Conservation (phyloP, 495 filamentous ascomycete species). For the Aspergillus mulundensis region DNA sequence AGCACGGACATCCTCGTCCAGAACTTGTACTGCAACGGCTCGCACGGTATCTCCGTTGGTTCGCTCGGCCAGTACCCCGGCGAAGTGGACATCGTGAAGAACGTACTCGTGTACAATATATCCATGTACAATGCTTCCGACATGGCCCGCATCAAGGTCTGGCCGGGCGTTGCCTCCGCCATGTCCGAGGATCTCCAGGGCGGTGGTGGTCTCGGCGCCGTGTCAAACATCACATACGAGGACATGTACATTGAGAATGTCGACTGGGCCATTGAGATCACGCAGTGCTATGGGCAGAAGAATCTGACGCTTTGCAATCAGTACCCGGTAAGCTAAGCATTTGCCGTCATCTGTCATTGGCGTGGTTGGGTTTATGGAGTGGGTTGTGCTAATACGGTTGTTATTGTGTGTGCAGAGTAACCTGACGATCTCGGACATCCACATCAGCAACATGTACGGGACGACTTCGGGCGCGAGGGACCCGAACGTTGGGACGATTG, state of each 20-base stretch:
- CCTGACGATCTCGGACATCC: conserved; percentile 54
- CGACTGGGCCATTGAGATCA: conserved; percentile 62
- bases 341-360: too few relatives aligned
- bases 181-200: conserved; percentile 56
- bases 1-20: conserved; percentile 70
- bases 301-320: conserved; percentile 59
- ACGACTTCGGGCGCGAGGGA: conserved; percentile 49
- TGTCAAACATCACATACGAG: conserved; percentile 56
- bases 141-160: conserved; percentile 69
- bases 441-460: conserved; percentile 52
- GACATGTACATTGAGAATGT: conserved; percentile 53
- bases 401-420: conserved; percentile 31
- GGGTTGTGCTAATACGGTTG: background rate
- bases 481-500: conserved; percentile 51
- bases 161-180: conserved; percentile 51
- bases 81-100: conserved; percentile 61
- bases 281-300: conserved; percentile 62
- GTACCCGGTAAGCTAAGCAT: conserved; percentile 48
- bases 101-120: conserved; percentile 62
- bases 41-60: conserved; percentile 69
- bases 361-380: too few relatives aligned
- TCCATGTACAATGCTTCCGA: conserved; percentile 63
- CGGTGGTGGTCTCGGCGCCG: conserved; percentile 53
- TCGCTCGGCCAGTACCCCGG: conserved; percentile 63
- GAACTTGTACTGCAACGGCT: conserved; percentile 66